Evolutionary conservation across 345 rosid genomes (phyloP).

Genomic region (Schrenkiella parvula): DNA sequence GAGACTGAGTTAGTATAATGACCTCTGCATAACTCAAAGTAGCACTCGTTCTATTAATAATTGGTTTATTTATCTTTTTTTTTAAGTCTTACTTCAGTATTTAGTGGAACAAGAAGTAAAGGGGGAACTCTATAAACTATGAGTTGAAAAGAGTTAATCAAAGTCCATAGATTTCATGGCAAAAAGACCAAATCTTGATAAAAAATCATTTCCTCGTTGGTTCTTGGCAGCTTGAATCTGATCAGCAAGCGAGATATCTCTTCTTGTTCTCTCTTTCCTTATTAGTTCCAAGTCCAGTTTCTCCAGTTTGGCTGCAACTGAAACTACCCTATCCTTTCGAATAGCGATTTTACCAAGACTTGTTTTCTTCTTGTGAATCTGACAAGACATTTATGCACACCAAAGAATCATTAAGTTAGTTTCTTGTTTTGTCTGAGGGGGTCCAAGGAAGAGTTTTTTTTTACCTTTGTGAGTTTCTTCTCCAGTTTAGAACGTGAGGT

Average conservation of each 20-base stretch:
- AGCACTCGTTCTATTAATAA: neutral
- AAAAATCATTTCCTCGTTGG: conserved; percentile 34
- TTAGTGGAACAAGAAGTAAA: conserved; percentile 2
- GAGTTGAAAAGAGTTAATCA: neutral
- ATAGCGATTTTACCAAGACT: conserved; percentile 29
- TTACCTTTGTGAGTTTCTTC: conserved; percentile 60
- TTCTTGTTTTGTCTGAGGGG: neutral
- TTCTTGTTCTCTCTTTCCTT: conserved; percentile 49
- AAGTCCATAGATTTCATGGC: conserved; percentile 21
- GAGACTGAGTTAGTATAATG: neutral
- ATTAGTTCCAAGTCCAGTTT: conserved; percentile 52
- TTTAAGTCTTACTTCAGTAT: neutral
- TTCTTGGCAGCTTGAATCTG: conserved; percentile 74
- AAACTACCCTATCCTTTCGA: conserved; percentile 28
- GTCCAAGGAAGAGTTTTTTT: neutral
- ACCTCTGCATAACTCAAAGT: neutral
- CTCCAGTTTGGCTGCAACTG: conserved; percentile 48
- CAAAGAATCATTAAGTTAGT: neutral
- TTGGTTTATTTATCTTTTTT: neutral
- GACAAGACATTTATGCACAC: conserved; percentile 1
- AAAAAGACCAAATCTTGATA: conserved; percentile 18
- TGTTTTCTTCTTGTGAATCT: conserved; percentile 66
- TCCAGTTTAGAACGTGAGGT: conserved; percentile 41
- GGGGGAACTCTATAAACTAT: conserved; percentile 1
- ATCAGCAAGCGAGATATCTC: conserved; percentile 67